phyloP scores from a whole-genome alignment of 2,329 filamentous ascomycete species.

The Talaromyces marneffei region DNA sequence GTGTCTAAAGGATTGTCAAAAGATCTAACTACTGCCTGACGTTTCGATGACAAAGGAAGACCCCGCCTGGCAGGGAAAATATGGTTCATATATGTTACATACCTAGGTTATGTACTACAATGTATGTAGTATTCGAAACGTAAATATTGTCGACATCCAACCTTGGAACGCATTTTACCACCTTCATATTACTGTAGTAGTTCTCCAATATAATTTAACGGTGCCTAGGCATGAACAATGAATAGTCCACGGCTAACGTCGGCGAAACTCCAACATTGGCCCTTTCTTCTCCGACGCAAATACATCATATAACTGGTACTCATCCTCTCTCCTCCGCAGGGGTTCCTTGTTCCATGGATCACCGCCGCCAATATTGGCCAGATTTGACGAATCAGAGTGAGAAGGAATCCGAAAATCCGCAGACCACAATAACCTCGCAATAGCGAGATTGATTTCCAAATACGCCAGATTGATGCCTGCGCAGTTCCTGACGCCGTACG shows the following conservation, averaged over 20 bases:
- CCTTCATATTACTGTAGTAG: no score
- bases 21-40: neutral
- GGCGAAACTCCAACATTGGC: slow-evolving; percentile 8
- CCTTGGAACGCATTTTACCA: no score
- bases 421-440: neutral
- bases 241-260: neutral
- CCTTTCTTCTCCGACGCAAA: slow-evolving; percentile 11
- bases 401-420: slow-evolving; percentile 3
- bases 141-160: neutral
- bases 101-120: no score
- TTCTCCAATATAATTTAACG: no score
- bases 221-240: no score
- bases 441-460: neutral
- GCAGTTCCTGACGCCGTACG: neutral
- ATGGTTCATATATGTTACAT: no score
- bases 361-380: slow-evolving; percentile 1
- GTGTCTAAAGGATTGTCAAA: neutral
- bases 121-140: no score
- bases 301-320: slow-evolving; percentile 11
- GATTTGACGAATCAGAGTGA: neutral
- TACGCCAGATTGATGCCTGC: neutral
- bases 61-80: no score
- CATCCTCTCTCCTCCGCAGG: slow-evolving; percentile 3
- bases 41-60: neutral
- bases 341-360: neutral